A percentile compares a stretch with the other conserved stretches of the same genome.
These are phyloP conservation scores for Fusarium anguioides DNA, from an alignment of 2,329 filamentous ascomycete species.

Conservation along the genomic window DNA sequence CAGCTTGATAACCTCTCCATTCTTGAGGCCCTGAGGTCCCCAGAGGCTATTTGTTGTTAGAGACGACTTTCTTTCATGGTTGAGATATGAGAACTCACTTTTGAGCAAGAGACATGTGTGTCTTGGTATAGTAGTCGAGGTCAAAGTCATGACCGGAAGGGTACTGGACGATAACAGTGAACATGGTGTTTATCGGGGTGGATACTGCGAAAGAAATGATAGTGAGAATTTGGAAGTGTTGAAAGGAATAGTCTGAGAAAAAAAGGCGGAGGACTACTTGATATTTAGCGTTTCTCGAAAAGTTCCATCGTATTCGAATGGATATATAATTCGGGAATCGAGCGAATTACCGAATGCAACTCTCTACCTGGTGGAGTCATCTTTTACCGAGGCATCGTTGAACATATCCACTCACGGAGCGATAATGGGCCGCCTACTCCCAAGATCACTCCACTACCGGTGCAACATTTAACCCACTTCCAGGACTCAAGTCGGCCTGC, in stretches of 20 bases:
- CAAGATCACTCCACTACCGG: not conserved
- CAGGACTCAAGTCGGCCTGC: not conserved
- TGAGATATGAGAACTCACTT: not conserved
- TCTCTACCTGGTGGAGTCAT: not conserved
- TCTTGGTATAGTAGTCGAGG: constrained; percentile 20
- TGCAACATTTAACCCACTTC: not conserved
- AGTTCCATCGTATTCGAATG: no score
- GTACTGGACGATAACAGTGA: constrained; percentile 15
- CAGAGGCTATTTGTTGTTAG: not conserved
- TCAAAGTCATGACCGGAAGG: constrained; percentile 22
- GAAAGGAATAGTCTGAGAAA: not conserved
- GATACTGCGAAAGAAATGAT: not conserved
- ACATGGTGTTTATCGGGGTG: not conserved
- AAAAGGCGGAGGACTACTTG: not conserved
- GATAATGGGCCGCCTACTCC: not conserved
- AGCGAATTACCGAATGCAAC: not conserved
- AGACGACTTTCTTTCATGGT: fast-evolving
- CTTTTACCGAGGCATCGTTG: not conserved
- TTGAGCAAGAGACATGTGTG: constrained; percentile 2
- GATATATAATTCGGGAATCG: not conserved
- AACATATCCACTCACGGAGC: not conserved
- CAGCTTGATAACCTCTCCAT: constrained; percentile 4
- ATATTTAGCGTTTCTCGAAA: no score
- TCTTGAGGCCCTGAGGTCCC: not conserved
- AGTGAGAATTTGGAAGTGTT: not conserved